phyloP scores from a whole-genome alignment of 208 protist species.

The Trichomonas gallinae region DNA sequence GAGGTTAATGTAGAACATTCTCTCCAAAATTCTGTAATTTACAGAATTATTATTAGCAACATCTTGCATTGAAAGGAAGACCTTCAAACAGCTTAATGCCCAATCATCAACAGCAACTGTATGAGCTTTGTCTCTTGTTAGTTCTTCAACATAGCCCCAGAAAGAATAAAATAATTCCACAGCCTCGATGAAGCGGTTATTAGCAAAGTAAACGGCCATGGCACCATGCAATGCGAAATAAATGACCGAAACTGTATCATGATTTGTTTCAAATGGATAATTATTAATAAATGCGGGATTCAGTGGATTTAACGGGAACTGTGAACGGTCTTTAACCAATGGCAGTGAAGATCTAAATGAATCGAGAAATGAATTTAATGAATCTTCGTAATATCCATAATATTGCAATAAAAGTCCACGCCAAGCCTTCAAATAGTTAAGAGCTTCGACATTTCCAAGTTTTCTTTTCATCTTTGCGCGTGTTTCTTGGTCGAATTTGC shows the following conservation, averaged over 20 bases:
- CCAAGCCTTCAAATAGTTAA: background rate
- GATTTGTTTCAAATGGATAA: background rate
- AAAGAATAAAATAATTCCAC: background rate
- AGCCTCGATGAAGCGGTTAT: background rate
- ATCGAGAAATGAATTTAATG: background rate
- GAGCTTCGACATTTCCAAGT: background rate
- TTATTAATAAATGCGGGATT: background rate
- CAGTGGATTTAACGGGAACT: background rate
- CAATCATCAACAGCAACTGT: background rate
- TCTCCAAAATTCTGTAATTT: background rate
- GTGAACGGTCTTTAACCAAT: background rate
- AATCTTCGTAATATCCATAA: background rate
- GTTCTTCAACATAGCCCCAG: background rate
- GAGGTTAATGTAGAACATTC: background rate
- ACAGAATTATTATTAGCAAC: background rate
- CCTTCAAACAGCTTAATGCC: background rate
- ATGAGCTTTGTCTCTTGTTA: background rate
- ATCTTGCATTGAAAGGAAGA: background rate
- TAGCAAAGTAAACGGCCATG: background rate
- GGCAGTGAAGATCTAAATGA: background rate
- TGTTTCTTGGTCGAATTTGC: background rate
- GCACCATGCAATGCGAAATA: background rate
- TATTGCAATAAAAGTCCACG: background rate
- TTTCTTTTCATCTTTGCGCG: background rate
- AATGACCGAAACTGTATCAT: background rate